Evolutionary conservation across 2,329 filamentous ascomycete species (phyloP).

Genomic region (Calonectria naviculata): DNA sequence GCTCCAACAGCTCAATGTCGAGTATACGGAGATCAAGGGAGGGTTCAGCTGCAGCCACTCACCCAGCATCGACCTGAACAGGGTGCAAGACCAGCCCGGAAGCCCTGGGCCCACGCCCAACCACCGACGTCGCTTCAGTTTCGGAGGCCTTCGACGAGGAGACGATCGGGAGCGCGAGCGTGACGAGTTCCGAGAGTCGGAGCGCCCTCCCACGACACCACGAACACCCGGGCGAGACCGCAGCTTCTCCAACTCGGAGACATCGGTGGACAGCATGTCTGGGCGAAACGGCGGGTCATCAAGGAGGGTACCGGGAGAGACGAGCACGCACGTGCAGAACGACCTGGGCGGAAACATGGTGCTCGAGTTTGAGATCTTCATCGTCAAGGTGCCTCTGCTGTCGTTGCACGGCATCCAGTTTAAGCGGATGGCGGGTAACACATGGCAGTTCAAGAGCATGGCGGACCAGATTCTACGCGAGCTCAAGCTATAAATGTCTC

Average conservation of each 20-base stretch:
- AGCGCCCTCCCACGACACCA: slow-evolving; percentile 52
- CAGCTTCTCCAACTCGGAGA: slow-evolving; percentile 88
- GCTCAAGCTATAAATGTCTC: slow-evolving; percentile 73
- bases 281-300: slow-evolving; percentile 62
- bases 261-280: slow-evolving; percentile 80
- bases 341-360: slow-evolving; percentile 88
- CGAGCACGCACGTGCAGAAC: slow-evolving; percentile 89
- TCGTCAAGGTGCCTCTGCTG: slow-evolving; percentile 95
- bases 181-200: slow-evolving; percentile 76
- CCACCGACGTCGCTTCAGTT: slow-evolving; percentile 85
- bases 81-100: slow-evolving; percentile 71
- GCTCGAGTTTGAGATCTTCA: slow-evolving; percentile 93
- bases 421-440: slow-evolving; percentile 94
- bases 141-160: slow-evolving; percentile 72
- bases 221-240: slow-evolving; percentile 67
- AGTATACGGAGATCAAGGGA: slow-evolving; percentile 91
- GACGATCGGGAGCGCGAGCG: slow-evolving; percentile 74
- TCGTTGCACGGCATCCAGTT: slow-evolving; percentile 97
- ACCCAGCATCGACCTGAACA: slow-evolving; percentile 89
- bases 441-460: slow-evolving; percentile 99
- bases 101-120: slow-evolving; percentile 67
- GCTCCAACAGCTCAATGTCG: slow-evolving; percentile 86
- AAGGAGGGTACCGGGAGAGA: slow-evolving; percentile 80
- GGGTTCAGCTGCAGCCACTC: slow-evolving; percentile 91
- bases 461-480: slow-evolving; percentile 94